phyloP scores from a whole-genome alignment of 805 yeast genomes.

The Peterozyma xylosa region DNA sequence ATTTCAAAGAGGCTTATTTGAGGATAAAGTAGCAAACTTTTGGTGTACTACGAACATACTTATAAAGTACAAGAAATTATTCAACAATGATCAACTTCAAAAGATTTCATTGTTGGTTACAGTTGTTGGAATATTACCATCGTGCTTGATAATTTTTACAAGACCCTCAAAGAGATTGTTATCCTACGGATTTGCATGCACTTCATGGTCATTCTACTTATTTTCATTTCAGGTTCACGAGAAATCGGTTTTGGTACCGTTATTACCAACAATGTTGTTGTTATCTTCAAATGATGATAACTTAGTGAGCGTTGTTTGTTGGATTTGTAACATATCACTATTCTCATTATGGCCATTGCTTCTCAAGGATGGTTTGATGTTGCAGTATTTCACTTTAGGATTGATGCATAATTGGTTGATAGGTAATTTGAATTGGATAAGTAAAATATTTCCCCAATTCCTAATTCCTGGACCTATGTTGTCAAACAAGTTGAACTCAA shows the following conservation, averaged over 20 bases:
- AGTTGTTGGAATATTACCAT: constrained; percentile 43
- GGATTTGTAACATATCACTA: constrained; percentile 80
- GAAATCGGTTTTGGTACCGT: constrained; percentile 81
- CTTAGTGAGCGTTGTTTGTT: constrained; percentile 66
- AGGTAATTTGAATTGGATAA: constrained; percentile 52
- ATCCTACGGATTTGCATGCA: constrained; percentile 71
- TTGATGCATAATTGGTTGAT: constrained; percentile 73
- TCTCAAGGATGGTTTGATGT: constrained; percentile 59
- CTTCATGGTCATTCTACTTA: constrained; percentile 81
- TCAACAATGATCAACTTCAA: constrained; percentile 53
- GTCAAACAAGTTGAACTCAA: constrained; percentile 5
- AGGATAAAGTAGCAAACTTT: constrained; percentile 93
- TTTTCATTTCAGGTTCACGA: constrained; percentile 97
- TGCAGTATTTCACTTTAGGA: constrained; percentile 64
- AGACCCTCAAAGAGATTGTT: constrained; percentile 43
- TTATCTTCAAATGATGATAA: constrained; percentile 47
- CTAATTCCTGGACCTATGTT: constrained; percentile 34
- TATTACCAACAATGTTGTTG: constrained; percentile 74
- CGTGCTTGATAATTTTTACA: constrained; percentile 41
- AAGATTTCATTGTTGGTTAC: constrained; percentile 49
- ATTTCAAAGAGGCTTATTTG: constrained; percentile 87
- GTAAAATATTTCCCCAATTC: constrained; percentile 34
- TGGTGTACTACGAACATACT: constrained; percentile 92
- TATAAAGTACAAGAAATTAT: constrained; percentile 56
- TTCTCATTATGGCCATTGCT: constrained; percentile 88